phyloP scores from a whole-genome alignment of 495 filamentous ascomycete genomes.

The Pseudevernia furfuracea region DNA sequence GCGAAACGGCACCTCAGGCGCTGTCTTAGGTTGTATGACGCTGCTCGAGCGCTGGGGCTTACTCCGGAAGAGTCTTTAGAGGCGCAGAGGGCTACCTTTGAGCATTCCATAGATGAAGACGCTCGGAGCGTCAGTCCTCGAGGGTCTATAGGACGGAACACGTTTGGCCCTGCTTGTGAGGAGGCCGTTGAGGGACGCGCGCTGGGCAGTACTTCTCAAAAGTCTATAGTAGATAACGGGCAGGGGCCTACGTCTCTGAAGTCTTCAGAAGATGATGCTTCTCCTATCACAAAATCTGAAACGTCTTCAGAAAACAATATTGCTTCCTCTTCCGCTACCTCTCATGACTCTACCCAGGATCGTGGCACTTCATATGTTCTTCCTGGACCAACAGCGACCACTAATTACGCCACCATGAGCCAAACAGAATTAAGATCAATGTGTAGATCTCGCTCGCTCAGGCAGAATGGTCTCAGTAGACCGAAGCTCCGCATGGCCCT shows the following conservation, averaged over 20 bases:
- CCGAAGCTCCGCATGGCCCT: background rate
- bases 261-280: background rate
- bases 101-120: background rate
- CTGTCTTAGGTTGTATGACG: background rate
- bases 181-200: background rate
- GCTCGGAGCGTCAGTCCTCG: background rate
- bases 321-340: background rate
- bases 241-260: background rate
- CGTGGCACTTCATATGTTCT: no score
- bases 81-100: background rate
- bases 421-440: background rate
- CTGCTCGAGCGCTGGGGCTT: background rate
- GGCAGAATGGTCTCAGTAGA: background rate
- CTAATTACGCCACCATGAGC: background rate
- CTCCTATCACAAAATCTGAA: background rate
- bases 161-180: background rate
- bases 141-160: background rate
- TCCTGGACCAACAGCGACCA: background rate
- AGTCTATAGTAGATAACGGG: background rate
- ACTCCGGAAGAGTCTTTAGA: background rate
- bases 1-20: background rate
- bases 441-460: background rate
- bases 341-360: background rate
- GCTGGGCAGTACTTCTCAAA: background rate
- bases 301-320: background rate